Conservation (phyloP, 2,329 filamentous ascomycete species). For the Cercospora citrullina region DNA sequence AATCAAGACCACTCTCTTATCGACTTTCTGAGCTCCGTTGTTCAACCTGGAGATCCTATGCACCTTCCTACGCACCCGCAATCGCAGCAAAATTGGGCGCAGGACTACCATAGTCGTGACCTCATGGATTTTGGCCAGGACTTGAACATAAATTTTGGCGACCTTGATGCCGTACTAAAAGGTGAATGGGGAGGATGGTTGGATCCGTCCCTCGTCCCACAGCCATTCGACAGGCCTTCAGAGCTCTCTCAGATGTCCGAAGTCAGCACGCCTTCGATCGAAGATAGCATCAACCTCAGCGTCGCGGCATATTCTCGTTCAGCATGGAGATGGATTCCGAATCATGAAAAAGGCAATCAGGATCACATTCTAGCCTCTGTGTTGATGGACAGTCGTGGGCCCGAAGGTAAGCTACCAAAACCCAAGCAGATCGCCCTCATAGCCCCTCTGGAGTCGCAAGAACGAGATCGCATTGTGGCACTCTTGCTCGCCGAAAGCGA, state of each 20-base stretch:
- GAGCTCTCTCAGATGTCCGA: conserved; percentile 10
- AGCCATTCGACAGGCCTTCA: conserved; percentile 12
- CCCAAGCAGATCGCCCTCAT: conserved; percentile 15
- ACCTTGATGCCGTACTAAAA: conserved; percentile 23
- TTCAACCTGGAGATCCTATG: conserved; percentile 14
- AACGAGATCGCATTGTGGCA: conserved; percentile 26
- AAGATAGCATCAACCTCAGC: conserved; percentile 27
- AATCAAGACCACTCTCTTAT: conserved; percentile 22
- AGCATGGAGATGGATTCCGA: conserved; percentile 27
- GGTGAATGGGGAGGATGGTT: conserved; percentile 25
- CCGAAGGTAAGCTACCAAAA: conserved; percentile 13
- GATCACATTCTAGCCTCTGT: conserved; percentile 22
- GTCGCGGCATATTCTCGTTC: conserved; percentile 25
- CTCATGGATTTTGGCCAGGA: conserved; percentile 30
- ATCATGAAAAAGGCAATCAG: conserved; percentile 21
- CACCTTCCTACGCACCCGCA: conserved; percentile 1
- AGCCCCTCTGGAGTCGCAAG: conserved; percentile 17
- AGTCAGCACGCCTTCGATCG: conserved; percentile 22
- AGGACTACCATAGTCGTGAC: conserved; percentile 23
- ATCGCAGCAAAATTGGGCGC: conserved; percentile 20
- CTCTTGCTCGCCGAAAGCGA: conserved; percentile 24
- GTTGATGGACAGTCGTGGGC: conserved; percentile 22
- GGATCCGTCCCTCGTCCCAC: conserved; percentile 19
- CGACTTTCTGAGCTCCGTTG: conserved; percentile 23
- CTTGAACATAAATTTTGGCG: conserved; percentile 26